Evolutionary conservation across 2,329 filamentous ascomycete genomes (phyloP).

Genomic region (Pseudogymnoascus sp.): DNA sequence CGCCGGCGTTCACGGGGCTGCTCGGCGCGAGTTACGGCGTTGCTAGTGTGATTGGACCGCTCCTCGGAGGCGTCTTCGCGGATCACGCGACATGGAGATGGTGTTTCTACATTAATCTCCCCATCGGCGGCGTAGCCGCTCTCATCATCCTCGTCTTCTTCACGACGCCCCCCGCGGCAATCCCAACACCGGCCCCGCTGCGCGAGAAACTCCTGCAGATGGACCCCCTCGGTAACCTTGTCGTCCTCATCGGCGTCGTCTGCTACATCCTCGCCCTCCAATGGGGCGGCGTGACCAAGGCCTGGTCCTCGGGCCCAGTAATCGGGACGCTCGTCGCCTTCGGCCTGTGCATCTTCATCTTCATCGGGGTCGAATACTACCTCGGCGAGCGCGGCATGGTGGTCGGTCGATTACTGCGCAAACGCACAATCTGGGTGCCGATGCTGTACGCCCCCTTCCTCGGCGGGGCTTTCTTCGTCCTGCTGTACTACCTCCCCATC

Average conservation of each 20-base stretch:
- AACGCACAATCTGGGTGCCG: conserved; percentile 30
- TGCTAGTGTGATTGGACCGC: conserved; percentile 21
- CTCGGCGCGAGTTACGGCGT: conserved; percentile 21
- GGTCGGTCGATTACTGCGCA: background rate
- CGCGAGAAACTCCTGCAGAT: conserved; percentile 38
- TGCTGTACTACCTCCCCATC: conserved; percentile 20
- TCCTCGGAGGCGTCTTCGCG: conserved; percentile 28
- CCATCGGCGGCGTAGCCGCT: conserved; percentile 28
- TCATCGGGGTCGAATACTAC: conserved; percentile 29
- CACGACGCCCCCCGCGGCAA: conserved; percentile 30
- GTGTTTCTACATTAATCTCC: conserved; percentile 33
- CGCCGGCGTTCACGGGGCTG: conserved; percentile 21
- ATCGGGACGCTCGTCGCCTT: conserved; percentile 34
- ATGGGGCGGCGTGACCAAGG: conserved; percentile 34
- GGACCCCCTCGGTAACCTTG: conserved; percentile 35
- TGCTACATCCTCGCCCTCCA: conserved; percentile 38
- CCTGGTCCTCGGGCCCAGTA: conserved; percentile 33
- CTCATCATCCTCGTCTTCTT: conserved; percentile 33
- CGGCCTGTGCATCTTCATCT: conserved; percentile 21
- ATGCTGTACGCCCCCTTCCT: conserved; percentile 21
- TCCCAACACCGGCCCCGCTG: conserved; percentile 28
- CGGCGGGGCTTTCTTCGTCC: background rate
- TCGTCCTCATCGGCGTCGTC: conserved; percentile 36
- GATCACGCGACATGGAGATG: conserved; percentile 30
- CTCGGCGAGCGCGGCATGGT: conserved; percentile 28